Base-by-base conservation (phyloP, 495 filamentous ascomycete genomes). In the Podospora pseudoanserina region DNA sequence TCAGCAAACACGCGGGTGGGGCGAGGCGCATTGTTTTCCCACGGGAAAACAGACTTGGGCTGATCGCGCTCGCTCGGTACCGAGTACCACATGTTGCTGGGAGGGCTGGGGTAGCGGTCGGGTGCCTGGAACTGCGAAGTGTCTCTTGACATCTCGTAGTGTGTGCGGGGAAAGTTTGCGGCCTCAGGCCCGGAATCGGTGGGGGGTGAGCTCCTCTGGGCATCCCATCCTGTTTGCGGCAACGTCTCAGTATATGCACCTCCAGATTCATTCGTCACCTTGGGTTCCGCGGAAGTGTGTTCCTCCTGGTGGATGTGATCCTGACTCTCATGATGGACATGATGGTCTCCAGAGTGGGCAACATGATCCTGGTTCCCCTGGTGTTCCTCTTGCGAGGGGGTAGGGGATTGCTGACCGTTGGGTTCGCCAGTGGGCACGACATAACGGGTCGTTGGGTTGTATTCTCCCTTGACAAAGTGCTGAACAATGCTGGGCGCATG, bases 21-120 rank as follows among this genome's bases (percentile, higher is more conserved):
- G 73, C 81, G 86, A 0, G 88, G 83, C 44, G 84, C 84, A 60
- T 86, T 76, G 26, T 71, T 75, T 75, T 97, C 94, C 94, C 94
- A 97, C 16, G 93, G 93, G 78, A 97, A 97, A 34, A 97, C 83
- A 6, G 88, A 84, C 53, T 85, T 83, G 3, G 88, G 84, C 66
- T 82, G 85, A 67, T 88, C 78, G 19, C 84, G 86, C 39, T 83
- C 84, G 65, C 84, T 82, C 3, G 92, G 92, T 23, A 93, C 85
- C 70, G 93, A 79, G 73, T 93, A 95, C 81, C 88, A 94, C 90
- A 95, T 91, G 67, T 90, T 84, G 73, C 88, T 91, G 1, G 92
- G 93, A 18, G 92, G 91, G 76, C 92, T 91, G 0, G 92, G 92
- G 68, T 94, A 94, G 57, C 83, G 83, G 54, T 83, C 73, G 34